Evolutionary conservation across 108 stramenopile genomes (phyloP).

Genomic region (Cyclotella choctawhatcheeana): DNA sequence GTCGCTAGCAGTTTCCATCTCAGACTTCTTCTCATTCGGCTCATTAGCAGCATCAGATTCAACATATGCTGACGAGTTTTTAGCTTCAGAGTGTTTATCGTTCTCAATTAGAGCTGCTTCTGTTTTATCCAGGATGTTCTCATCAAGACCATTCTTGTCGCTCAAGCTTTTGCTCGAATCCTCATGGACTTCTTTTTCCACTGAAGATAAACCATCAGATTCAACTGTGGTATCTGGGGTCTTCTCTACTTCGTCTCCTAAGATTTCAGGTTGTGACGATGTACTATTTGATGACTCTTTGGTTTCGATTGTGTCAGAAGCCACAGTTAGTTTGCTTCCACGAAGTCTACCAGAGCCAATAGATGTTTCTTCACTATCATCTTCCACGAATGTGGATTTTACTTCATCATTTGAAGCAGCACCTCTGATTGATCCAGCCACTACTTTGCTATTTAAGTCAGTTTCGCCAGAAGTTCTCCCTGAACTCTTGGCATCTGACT

Average conservation of each 20-base stretch:
- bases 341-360: not conserved
- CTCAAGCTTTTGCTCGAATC: not conserved
- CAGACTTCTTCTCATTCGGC: too few species aligned
- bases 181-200: not conserved
- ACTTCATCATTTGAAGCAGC: not conserved
- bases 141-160: too few species aligned
- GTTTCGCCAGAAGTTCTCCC: too few species aligned
- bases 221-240: not conserved
- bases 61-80: too few species aligned
- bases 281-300: not conserved
- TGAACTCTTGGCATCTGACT: too few species aligned
- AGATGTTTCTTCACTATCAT: not conserved
- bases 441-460: too few species aligned
- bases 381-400: not conserved
- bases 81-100: too few species aligned
- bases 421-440: not conserved
- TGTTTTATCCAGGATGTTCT: too few species aligned
- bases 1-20: too few species aligned
- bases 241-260: not conserved
- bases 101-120: too few species aligned
- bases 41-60: too few species aligned
- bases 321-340: not conserved
- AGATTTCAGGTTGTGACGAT: not conserved
- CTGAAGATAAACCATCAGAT: not conserved
- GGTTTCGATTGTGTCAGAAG: not conserved